Evolutionary conservation across 148 eudicot species (phyloP), one percentile per base, ranked within the genome.

Genomic region (Cornus suecica): DNA sequence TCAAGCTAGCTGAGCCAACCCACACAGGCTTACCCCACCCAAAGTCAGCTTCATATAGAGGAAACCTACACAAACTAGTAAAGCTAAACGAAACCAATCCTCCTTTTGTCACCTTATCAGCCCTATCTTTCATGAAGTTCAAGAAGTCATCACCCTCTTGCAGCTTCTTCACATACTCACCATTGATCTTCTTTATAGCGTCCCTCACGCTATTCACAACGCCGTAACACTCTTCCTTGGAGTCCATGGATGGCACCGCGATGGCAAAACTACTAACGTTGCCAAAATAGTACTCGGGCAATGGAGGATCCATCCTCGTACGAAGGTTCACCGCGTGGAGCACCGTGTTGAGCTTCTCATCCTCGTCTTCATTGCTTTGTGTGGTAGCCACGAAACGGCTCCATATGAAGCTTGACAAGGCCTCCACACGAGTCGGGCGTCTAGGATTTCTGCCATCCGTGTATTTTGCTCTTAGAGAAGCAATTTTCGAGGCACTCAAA

Each of bases 1-100:
- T 13, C 30, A 77, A 2, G 30, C 76, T 80, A 6, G 73, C 76
- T 6, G 76, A 65, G 1, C 65, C 65, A 1, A 78, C 76, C 83
- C 86, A 80, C 8, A 70, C 65, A 15, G 84, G 86, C 32, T 78
- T 78, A 1, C 84, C 84, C 86, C 86, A 84, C 3, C 86, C 86
- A 18, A 84, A 84, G 74, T 84, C 84, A 20, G 84, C 79, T 64
- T 84, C 84, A 29, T 63, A 51, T 11, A 78, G 15, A 0, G 71
- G 81, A 16, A 84, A 77, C 65, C 79, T 54, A 2, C 78, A n/a
- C 42, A 74, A 0, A 27, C 76, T 74, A 2, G 84, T 80, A n/a
- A 77, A 80, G 15, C 77, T 78, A 30, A 77, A 32, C 6, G 74
- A 26, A 15, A 42, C 27, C 31, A 77, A 61, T 29, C 76, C 76